phyloP scores from a whole-genome alignment of 164 flowering plant genomes.

The Kingdonia uniflora region DNA sequence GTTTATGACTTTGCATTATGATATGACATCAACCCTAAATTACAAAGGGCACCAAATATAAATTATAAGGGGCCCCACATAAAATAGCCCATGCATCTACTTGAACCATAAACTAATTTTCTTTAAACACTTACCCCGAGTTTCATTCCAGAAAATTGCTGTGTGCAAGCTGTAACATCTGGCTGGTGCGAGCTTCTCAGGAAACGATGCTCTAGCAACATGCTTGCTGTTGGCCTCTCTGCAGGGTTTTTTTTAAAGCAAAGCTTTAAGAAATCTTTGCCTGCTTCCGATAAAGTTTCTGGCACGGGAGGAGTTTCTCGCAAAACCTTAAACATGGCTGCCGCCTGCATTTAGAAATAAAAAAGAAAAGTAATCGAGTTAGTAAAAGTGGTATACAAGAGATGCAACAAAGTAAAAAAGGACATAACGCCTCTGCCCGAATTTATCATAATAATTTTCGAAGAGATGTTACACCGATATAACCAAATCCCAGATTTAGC shows the following conservation, averaged over 20 bases:
- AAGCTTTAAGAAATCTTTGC: constrained; percentile 65
- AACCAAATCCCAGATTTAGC: too few relatives aligned
- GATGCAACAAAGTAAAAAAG: not conserved
- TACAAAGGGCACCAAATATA: too few relatives aligned
- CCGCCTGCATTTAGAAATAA: constrained; percentile 41
- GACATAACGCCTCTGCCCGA: not conserved
- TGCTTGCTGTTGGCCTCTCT: constrained; percentile 67
- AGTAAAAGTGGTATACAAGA: not conserved
- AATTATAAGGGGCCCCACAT: too few relatives aligned
- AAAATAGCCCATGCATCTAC: too few relatives aligned
- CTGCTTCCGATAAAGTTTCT: constrained; percentile 59
- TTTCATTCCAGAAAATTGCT: constrained; percentile 18
- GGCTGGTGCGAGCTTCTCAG: constrained; percentile 31
- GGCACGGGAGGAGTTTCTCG: constrained; percentile 73
- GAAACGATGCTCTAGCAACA: constrained; percentile 65
- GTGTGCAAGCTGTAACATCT: constrained; percentile 18
- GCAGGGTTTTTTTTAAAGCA: constrained; percentile 88
- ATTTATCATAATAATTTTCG: not conserved
- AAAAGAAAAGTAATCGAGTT: not conserved
- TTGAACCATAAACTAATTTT: too few relatives aligned
- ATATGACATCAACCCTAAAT: too few relatives aligned
- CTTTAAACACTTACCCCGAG: constrained; percentile 14
- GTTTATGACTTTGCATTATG: too few relatives aligned
- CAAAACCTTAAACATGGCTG: constrained; percentile 87
- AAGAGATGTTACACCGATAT: too few relatives aligned